Base-by-base conservation (phyloP, 169 alveolate species). In the Eimeria sp. region DNA sequence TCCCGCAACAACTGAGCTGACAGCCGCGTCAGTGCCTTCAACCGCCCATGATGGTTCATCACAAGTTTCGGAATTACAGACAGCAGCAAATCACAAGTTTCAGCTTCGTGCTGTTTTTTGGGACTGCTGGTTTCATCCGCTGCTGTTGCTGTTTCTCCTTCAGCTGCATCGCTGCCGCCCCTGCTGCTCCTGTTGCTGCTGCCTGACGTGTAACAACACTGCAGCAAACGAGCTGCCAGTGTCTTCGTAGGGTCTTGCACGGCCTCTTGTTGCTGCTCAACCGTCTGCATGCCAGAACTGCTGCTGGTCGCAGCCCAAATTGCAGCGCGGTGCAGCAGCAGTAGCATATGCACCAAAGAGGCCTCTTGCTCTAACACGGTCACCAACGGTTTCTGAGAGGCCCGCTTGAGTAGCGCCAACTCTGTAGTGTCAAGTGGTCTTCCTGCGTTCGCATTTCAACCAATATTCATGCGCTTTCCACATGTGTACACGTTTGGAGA, bases 211-310 rank as follows among this genome's bases (percentile, higher is more conserved):
- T 49, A 65, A 43, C 89, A 78, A 61, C 89, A 78, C 61, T 78
- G 89, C 89, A 78, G 51, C 89, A 78, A 61, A 54, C 34, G 89
- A 43, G 67, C 89, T 43, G 89, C 65, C 89, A 78, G 70, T 20
- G 89, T 70, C 30, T 61, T n/a, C 25, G 14, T 49, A 0, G 65
- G 89, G n/a, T 78, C 89, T 30, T 78, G 34, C 40, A 61, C 45
- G n/a, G 20, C 89, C 65, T 49, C 43, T 34, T 43, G 86, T 51
- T 75, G 45, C 51, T 18, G 27, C 45, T 40, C 57, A 27, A 51
- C 67, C 25, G 63, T 49, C 20, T 43, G 67, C 18, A 25, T 20
- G 16, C 20, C 40, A 5, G 45, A 25, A 18, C 16, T 13, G 45
- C 67, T 9, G 54, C 58, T 43, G 13, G 54, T 27, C 22, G 89